These are phyloP conservation scores for Trifolium pratense DNA, from an alignment of 306 rosid genomes.

Conservation along the genomic window DNA sequence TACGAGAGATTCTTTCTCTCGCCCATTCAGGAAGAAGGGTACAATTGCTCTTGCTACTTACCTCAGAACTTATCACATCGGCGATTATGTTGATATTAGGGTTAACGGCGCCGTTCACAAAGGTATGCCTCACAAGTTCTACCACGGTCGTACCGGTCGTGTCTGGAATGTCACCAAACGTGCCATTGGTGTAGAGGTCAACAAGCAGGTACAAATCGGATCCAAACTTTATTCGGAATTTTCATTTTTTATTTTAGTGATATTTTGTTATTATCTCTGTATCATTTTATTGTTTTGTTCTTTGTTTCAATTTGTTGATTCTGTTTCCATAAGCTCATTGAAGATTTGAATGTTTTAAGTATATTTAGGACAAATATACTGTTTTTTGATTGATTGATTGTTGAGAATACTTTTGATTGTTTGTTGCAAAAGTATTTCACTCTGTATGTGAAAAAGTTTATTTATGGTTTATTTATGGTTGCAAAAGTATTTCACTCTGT, in stretches of 20 bases:
- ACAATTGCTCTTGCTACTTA: constrained; percentile 82
- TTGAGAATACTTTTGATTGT: no score
- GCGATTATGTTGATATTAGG: constrained; percentile 85
- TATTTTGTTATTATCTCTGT: no score
- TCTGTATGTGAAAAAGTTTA: no score
- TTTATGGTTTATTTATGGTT: no score
- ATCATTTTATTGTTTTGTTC: neutral
- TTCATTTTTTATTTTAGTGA: no score
- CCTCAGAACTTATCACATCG: constrained; percentile 71
- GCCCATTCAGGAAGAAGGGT: constrained; percentile 99
- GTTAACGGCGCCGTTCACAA: constrained; percentile 96
- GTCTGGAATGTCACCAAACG: constrained; percentile 98
- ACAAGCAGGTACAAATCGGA: constrained; percentile 75
- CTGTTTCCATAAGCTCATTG: neutral
- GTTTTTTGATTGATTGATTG: no score
- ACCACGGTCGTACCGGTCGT: constrained; percentile 95
- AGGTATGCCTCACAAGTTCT: constrained; percentile 98
- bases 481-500: no score
- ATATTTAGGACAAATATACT: no score
- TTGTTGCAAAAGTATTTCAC: neutral
- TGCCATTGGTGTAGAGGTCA: constrained; percentile 89
- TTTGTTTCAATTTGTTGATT: neutral
- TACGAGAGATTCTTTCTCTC: constrained; percentile 80
- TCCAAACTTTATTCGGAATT: no score
- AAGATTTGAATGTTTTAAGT: no score